A percentile compares a stretch with the other conserved stretches of the same genome.
Conservation (phyloP, 108 stramenopile species). For the Seminavis robusta region DNA sequence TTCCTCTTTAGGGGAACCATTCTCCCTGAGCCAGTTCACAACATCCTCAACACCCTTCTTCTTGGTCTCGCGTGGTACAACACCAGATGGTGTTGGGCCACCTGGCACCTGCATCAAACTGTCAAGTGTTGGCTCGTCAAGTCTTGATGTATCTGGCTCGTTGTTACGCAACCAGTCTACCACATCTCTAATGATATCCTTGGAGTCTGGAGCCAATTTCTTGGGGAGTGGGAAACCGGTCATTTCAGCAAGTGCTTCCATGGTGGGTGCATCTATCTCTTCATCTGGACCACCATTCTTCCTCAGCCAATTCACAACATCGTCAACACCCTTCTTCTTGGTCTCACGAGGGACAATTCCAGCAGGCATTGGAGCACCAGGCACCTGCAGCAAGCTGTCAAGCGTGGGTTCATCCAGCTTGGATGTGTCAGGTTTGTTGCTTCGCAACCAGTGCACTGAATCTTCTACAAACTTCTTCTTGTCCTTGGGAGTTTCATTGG, state of each 20-base stretch:
- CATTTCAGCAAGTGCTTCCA: neutral
- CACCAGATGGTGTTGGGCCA: no score
- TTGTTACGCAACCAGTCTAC: slow-evolving; percentile 32
- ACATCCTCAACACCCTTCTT: neutral
- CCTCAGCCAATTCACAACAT: no score
- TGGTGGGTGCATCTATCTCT: no score
- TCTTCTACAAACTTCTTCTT: slow-evolving; percentile 20
- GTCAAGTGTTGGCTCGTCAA: no score
- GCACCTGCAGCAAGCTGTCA: neutral
- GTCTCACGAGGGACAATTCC: no score
- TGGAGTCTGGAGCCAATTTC: no score
- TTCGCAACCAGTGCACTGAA: slow-evolving; percentile 30
- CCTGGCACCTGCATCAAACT: no score
- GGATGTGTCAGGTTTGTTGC: slow-evolving; percentile 4
- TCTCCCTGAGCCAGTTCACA: slow-evolving; percentile 6
- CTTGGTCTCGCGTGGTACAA: no score
- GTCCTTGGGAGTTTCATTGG: neutral
- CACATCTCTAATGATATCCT: no score
- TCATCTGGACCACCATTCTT: no score
- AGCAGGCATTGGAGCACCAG: slow-evolving; percentile 7
- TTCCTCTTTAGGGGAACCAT: slow-evolving; percentile 2
- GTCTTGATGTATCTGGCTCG: no score
- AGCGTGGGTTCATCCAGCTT: slow-evolving; percentile 9
- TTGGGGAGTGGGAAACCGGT: neutral
- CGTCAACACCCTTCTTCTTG: no score